These are phyloP conservation scores for Hanseniaspora valbyensis DNA, from an alignment of 805 yeast species.

Conservation along the genomic window DNA sequence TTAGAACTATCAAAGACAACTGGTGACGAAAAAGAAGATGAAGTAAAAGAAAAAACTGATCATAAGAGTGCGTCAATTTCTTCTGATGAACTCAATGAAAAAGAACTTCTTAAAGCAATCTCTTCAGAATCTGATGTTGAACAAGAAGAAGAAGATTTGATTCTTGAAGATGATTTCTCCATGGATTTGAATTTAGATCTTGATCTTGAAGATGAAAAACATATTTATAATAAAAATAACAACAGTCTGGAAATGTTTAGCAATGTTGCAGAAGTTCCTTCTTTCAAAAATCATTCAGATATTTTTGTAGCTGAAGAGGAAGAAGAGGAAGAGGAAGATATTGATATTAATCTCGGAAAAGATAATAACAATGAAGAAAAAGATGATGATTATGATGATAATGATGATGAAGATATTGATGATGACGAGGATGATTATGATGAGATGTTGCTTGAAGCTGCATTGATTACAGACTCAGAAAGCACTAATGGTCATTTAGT, in stretches of 20 bases:
- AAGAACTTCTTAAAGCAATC: conserved; percentile 2
- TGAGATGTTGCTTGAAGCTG: conserved; percentile 28
- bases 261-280: conserved; percentile 18
- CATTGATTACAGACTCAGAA: conserved; percentile 28
- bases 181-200: conserved; percentile 22
- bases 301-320: conserved; percentile 18
- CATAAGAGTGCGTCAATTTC: neutral
- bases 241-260: conserved; percentile 25
- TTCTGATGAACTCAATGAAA: conserved; percentile 9
- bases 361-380: conserved; percentile 25
- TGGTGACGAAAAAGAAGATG: conserved; percentile 2
- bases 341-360: conserved; percentile 28
- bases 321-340: conserved; percentile 28
- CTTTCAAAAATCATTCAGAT: conserved; percentile 11
- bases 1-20: neutral
- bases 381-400: conserved; percentile 27
- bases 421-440: conserved; percentile 25
- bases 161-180: conserved; percentile 16
- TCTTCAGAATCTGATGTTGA: conserved; percentile 21
- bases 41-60: neutral
- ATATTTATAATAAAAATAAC: conserved; percentile 11
- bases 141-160: conserved; percentile 31
- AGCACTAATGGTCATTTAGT: conserved; percentile 23
- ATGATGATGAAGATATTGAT: conserved; percentile 21
- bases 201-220: conserved; percentile 13